Evolutionary conservation across 345 rosid species (phyloP).

Genomic region (Pugionium dolabratum): DNA sequence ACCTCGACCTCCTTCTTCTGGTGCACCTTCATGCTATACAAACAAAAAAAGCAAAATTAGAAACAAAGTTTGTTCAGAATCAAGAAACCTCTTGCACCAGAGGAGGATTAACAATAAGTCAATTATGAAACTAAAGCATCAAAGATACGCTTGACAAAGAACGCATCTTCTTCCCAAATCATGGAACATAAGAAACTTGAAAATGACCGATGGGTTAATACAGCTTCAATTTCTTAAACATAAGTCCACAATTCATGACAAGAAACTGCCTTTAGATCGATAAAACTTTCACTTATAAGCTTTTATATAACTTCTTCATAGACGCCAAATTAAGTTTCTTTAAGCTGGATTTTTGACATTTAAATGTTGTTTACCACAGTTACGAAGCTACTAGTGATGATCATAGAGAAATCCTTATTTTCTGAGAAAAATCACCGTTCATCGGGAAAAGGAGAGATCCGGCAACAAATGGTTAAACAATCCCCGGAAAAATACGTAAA

Average conservation of each 20-base stretch:
- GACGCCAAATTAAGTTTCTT: constrained; percentile 1
- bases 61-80: neutral
- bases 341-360: neutral
- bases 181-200: neutral
- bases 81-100: neutral
- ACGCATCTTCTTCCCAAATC: constrained; percentile 1
- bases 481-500: constrained; percentile 10
- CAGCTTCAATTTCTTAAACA: neutral
- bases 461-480: neutral
- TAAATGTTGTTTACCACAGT: constrained; percentile 4
- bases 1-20: constrained; percentile 40
- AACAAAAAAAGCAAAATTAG: constrained; percentile 7
- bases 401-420: neutral
- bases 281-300: constrained; percentile 8
- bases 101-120: constrained; percentile 3
- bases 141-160: constrained; percentile 9
- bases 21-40: constrained; percentile 41
- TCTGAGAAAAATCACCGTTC: neutral
- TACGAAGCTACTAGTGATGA: neutral
- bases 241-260: neutral
- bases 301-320: neutral
- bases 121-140: constrained; percentile 17
- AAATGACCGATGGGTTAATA: neutral
- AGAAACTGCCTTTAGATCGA: neutral
- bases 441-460: neutral